phyloP scores from a whole-genome alignment of 2,329 filamentous ascomycete genomes.

The Claviceps sp. region DNA sequence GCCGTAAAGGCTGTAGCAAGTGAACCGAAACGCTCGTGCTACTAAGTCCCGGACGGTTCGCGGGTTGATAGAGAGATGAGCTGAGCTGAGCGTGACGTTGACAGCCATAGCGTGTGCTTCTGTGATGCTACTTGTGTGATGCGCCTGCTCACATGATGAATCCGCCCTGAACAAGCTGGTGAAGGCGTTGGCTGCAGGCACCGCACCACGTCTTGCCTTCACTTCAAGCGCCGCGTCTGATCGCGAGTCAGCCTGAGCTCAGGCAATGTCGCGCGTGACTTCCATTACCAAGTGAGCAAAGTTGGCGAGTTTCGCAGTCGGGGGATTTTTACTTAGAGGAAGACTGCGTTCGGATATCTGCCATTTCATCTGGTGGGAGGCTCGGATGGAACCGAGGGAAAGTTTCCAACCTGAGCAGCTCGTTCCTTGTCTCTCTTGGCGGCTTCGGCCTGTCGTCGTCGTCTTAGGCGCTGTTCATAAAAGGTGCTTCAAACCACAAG shows the following conservation, averaged over 20 bases:
- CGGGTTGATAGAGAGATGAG: too few relatives aligned
- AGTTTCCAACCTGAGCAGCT: slow-evolving; percentile 62
- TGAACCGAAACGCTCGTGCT: too few relatives aligned
- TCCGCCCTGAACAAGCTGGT: background rate
- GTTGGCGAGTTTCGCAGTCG: background rate
- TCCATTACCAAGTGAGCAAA: background rate
- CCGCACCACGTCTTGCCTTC: too few relatives aligned
- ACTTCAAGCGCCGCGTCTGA: too few relatives aligned
- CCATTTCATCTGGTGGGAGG: slow-evolving; percentile 22
- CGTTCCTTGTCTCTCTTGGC: slow-evolving; percentile 73
- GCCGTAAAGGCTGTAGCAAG: too few relatives aligned
- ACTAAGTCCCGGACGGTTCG: too few relatives aligned
- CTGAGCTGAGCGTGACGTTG: background rate
- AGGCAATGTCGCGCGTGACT: too few relatives aligned
- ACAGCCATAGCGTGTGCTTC: background rate
- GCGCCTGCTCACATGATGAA: background rate
- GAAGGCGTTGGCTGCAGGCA: background rate
- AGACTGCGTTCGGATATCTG: too few relatives aligned
- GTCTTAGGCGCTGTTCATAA: slow-evolving; percentile 72
- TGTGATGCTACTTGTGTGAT: background rate
- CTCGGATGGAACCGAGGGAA: slow-evolving; percentile 71
- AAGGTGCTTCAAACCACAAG: slow-evolving; percentile 46
- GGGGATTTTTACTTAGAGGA: too few relatives aligned
- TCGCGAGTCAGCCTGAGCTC: too few relatives aligned
- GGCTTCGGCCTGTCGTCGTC: slow-evolving; percentile 36